Conservation (phyloP, 164 flowering plant species). For the Stephania cephalantha region DNA sequence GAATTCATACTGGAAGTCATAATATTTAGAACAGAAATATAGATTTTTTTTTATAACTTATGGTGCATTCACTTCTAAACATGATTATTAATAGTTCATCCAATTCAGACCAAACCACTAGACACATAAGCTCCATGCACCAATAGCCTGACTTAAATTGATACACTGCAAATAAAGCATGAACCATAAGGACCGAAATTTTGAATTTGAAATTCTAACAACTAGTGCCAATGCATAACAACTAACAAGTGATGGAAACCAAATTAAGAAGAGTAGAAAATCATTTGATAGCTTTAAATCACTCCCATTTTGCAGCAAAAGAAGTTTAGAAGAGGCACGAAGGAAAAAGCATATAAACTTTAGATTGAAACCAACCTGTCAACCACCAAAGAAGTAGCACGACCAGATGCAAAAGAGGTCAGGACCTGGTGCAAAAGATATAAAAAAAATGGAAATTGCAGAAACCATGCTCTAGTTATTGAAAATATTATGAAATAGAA, state of each 20-base stretch:
- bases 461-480: neutral
- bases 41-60: too few species aligned
- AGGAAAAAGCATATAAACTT: neutral
- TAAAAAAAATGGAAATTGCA: neutral
- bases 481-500: neutral
- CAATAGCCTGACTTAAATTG: neutral
- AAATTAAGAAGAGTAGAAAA: neutral
- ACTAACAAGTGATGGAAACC: neutral
- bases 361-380: constrained; percentile 41
- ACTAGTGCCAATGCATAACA: too few species aligned
- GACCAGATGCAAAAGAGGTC: constrained; percentile 97
- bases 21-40: neutral
- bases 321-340: neutral
- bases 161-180: neutral
- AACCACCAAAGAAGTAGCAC: constrained; percentile 92
- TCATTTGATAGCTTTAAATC: neutral
- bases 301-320: neutral
- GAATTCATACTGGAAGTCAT: neutral
- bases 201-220: too few species aligned
- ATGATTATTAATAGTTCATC: neutral
- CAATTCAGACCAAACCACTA: neutral
- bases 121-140: neutral
- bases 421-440: constrained; percentile 52
- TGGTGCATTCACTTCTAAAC: too few species aligned
- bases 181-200: too few species aligned